A percentile compares a stretch with the other conserved stretches of the same genome.
phyloP scores from a whole-genome alignment of 2,329 filamentous ascomycete species.

The Venturia asperata region DNA sequence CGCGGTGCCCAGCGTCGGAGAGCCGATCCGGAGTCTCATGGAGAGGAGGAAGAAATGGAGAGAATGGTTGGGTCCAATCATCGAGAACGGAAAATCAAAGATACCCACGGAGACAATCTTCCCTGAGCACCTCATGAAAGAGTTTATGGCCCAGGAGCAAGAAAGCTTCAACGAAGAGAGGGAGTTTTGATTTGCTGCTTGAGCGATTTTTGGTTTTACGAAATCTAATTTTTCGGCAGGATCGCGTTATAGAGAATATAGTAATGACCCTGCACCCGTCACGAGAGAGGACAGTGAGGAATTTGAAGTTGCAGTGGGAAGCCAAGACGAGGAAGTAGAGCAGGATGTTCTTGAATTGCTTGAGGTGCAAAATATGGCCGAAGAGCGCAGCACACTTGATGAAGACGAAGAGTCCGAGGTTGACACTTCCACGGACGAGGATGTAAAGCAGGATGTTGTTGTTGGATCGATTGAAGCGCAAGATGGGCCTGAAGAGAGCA shows the following conservation, averaged over 20 bases:
- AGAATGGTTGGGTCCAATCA: slow-evolving; percentile 81
- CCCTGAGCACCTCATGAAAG: slow-evolving; percentile 62
- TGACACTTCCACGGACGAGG: no score
- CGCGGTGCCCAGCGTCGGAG: slow-evolving; percentile 68
- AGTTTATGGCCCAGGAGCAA: slow-evolving; percentile 66
- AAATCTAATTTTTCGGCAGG: background rate
- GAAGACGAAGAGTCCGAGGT: no score
- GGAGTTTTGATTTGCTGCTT: slow-evolving; percentile 1
- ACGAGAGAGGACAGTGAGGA: background rate
- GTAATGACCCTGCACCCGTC: background rate
- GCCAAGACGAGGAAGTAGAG: background rate
- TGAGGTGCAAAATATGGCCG: background rate
- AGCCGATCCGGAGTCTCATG: slow-evolving; percentile 87
- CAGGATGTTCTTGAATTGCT: background rate
- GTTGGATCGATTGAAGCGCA: background rate
- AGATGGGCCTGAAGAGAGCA: background rate
- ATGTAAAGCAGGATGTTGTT: background rate
- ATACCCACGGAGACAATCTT: slow-evolving; percentile 76
- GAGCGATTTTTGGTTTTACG: background rate
- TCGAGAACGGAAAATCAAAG: slow-evolving; percentile 71
- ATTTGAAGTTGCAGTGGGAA: background rate
- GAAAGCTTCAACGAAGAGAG: slow-evolving; percentile 68
- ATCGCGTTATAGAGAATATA: no score
- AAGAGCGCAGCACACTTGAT: background rate
- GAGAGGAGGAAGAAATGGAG: slow-evolving; percentile 85